Evolutionary conservation across 2,329 filamentous ascomycete genomes (phyloP), one percentile per base, ranked within the genome.

Genomic region (Orbilia quercus): DNA sequence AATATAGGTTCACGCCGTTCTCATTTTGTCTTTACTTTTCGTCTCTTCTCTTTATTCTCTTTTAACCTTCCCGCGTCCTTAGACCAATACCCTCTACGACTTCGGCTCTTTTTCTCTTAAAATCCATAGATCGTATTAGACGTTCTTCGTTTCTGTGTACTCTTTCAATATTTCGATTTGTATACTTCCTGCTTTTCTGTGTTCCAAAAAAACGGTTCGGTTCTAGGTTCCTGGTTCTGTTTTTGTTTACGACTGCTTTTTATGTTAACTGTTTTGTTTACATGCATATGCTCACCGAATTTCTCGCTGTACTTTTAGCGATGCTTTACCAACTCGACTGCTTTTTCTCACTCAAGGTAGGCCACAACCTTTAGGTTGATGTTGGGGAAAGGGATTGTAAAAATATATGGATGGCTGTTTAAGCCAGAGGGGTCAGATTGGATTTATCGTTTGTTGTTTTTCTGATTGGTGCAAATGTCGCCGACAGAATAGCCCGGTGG

Each of bases 101-200:
- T 48, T 51, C 20, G 44, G 58, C 59, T 58, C 47, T 59, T 59
- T 64, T 59, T 20, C 36, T 34, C n/a, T 16, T 40, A 14, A 40
- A 40, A 53, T 31, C 66, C 44, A 65, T 72, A 72, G 67, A 72
- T 60, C 53, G 67, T 53, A 64, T 58, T 72, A 72, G 67, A 72
- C 36, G 42, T 48, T 38, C 22, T 59, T 64, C 25, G 42, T 64
- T 65, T 47, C 47, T 47, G 20, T 54, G 34, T 72, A 57, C 54
- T 20, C 40, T 57, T 53, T 63, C 31, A 44, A 25, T n/a, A 18
- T 22, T 48, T 58, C 22, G 14, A 14, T 31, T 44, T 45, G 50
- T 54, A 54, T 47, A 47, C 16, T 54, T 53, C 16, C 2, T 48
- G 38, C 22, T 57, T 42, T 55, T 53, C 34, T 31, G 28, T 34